These are phyloP conservation scores for Eucalyptus tenuipes DNA, from an alignment of 345 rosid species.

Conservation along the genomic window DNA sequence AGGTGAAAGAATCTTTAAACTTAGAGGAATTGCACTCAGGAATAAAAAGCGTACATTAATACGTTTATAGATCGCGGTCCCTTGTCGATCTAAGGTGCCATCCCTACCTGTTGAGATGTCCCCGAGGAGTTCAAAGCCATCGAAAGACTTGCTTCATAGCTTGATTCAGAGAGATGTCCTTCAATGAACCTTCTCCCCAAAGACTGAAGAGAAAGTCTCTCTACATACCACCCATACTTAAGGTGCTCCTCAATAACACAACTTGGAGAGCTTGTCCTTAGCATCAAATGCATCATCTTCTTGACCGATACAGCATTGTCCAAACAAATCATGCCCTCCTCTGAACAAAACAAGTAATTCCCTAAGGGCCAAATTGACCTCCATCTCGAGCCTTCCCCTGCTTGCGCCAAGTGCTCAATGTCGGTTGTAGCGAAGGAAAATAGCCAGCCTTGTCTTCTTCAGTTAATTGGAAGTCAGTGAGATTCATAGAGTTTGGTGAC, in stretches of 20 bases:
- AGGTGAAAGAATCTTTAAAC: neutral
- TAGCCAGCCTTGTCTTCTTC: slow-evolving; percentile 1
- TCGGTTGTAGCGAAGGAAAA: neutral
- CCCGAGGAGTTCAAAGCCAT: slow-evolving; percentile 66
- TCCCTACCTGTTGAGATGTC: slow-evolving; percentile 21
- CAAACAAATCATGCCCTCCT: slow-evolving; percentile 60
- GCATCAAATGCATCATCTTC: slow-evolving; percentile 39
- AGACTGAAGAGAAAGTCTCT: slow-evolving; percentile 22
- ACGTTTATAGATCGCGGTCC: neutral
- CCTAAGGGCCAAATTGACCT: slow-evolving; percentile 60
- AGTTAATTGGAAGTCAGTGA: neutral
- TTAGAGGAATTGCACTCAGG: rapidly evolving
- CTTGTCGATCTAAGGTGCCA: neutral
- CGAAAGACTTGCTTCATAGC: slow-evolving; percentile 52
- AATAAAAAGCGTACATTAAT: neutral
- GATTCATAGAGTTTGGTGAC: neutral
- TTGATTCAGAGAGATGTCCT: slow-evolving; percentile 28
- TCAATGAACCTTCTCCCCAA: slow-evolving; percentile 25
- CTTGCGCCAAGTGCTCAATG: neutral
- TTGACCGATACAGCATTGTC: slow-evolving; percentile 38
- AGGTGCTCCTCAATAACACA: slow-evolving; percentile 45
- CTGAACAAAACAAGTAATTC: slow-evolving; percentile 56
- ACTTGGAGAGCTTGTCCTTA: slow-evolving; percentile 14
- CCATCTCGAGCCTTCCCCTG: neutral
- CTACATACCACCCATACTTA: slow-evolving; percentile 44